Evolutionary conservation across 2,329 filamentous ascomycete genomes (phyloP).

Genomic region (Dactylonectria estremocensis): DNA sequence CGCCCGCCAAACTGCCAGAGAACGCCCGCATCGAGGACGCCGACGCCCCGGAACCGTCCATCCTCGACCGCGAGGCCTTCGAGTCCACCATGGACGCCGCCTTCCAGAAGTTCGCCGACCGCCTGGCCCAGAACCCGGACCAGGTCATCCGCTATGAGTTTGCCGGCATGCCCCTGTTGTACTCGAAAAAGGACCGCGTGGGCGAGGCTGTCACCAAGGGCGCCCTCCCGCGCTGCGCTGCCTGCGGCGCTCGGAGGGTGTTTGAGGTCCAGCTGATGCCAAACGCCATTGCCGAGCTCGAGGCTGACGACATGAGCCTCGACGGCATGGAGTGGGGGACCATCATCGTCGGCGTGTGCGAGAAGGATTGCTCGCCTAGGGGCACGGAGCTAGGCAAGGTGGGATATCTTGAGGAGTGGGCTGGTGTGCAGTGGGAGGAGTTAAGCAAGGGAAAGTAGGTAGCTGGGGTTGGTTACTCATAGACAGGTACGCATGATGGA

Average conservation of each 20-base stretch:
- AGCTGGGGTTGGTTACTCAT: not conserved
- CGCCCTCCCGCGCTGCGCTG: slow-evolving; percentile 81
- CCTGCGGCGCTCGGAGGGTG: slow-evolving; percentile 81
- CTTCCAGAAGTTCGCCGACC: slow-evolving; percentile 86
- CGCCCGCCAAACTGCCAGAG: slow-evolving; percentile 64
- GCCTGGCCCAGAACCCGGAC: slow-evolving; percentile 84
- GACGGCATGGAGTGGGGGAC: slow-evolving; percentile 99
- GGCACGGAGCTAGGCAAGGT: slow-evolving; percentile 73
- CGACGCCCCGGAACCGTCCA: slow-evolving; percentile 57
- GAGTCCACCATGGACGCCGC: slow-evolving; percentile 82
- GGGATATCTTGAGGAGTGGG: slow-evolving; percentile 94
- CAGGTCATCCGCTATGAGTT: slow-evolving; percentile 89
- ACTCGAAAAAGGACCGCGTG: slow-evolving; percentile 82
- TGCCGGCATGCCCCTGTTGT: slow-evolving; percentile 81
- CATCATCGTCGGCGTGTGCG: slow-evolving; percentile 88
- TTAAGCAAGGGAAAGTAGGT: slow-evolving; percentile 58
- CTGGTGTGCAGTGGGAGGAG: slow-evolving; percentile 99
- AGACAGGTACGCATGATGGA: slow-evolving; percentile 30
- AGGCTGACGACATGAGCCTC: slow-evolving; percentile 79
- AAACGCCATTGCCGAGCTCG: slow-evolving; percentile 89
- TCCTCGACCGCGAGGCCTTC: slow-evolving; percentile 79
- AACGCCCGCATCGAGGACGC: slow-evolving; percentile 62
- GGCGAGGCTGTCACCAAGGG: slow-evolving; percentile 72
- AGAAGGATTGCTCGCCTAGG: slow-evolving; percentile 79
- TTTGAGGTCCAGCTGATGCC: slow-evolving; percentile 96